phyloP scores from a whole-genome alignment of 2,329 filamentous ascomycete genomes.

The Metarhizium guizhouense region DNA sequence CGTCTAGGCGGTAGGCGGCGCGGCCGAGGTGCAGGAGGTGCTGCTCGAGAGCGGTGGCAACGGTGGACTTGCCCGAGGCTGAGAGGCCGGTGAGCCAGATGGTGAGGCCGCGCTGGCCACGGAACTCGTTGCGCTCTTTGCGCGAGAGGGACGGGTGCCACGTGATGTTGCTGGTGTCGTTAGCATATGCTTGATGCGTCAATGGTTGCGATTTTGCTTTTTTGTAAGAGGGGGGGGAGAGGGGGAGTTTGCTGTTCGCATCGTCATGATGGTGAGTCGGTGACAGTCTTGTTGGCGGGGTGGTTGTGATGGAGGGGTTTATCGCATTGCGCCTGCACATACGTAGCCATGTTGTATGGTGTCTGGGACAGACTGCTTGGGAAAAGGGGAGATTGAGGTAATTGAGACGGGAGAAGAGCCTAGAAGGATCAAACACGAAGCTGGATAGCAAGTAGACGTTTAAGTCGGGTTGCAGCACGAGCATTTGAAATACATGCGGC shows the following conservation, averaged over 20 bases:
- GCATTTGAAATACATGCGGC: too few species aligned
- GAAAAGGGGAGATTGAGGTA: not conserved
- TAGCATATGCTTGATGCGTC: not conserved
- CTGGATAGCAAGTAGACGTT: too few species aligned
- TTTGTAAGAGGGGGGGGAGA: too few species aligned
- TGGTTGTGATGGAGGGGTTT: not conserved
- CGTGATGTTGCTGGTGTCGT: slow-evolving; percentile 65
- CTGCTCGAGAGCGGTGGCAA: slow-evolving; percentile 93
- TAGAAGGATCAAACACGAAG: too few species aligned
- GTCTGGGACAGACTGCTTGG: not conserved
- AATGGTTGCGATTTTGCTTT: too few species aligned
- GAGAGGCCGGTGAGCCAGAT: slow-evolving; percentile 98
- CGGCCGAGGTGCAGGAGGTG: slow-evolving; percentile 82
- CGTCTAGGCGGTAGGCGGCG: slow-evolving; percentile 86
- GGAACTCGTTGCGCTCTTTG: slow-evolving; percentile 62
- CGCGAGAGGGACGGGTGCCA: slow-evolving; percentile 79
- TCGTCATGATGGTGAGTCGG: too few species aligned
- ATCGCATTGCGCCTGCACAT: not conserved
- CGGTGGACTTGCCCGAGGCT: slow-evolving; percentile 93
- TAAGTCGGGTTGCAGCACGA: too few species aligned
- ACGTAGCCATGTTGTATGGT: not conserved
- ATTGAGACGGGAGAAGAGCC: too few species aligned
- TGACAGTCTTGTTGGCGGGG: not conserved
- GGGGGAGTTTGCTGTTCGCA: too few species aligned
- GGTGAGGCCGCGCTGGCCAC: slow-evolving; percentile 83